Base-by-base conservation (phyloP, 805 yeast species). In the Kodamaea neixiangensis region DNA sequence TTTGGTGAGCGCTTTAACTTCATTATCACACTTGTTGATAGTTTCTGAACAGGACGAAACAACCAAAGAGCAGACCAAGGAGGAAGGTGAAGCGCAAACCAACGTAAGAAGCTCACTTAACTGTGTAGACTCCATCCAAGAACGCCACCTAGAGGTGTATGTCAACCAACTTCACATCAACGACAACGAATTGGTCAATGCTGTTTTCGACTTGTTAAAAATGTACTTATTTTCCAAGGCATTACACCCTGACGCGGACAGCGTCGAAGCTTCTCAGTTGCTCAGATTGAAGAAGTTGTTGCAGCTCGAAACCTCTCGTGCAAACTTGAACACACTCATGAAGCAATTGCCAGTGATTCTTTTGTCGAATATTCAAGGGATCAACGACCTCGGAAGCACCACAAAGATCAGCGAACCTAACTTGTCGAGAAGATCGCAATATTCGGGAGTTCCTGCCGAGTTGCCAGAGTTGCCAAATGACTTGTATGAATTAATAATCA, bases 151-250 rank as follows among this genome's bases (percentile, higher is more conserved):
- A 40, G 81, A 81, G 44, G 74, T 75, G 46, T 79, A 85, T 17
- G 77, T 82, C 10, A 78, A 85, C 13, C 82, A 75, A 54, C 66
- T 92, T 46, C 71, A 86, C 18, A 67, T 91, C 15, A 76, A 78
- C 19, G 84, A 82, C 56, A 94, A 89, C 62, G 97, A 90, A 58
- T 74, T 93, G 49, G 70, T 83, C 15, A 72, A 85, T 22, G 86
- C 96, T 0, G 81, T 88, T 0, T 75, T 94, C 55, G 96, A 88
- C 64, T 87, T 94, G 64, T 65, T 94, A 29, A 89, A 89, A 61
- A 96, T 89, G 67, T 92, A 82, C 61, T 74, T 86, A 55, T 74
- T 83, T 34, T 86, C 93, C 6, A 84, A 87, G 50, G 76, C 78
- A 3, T 58, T 65, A 45, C 69, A 71, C 52, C 64, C 70, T 5